These are phyloP conservation scores for Pseudogymnoascus pannorum DNA, from an alignment of 2,329 filamentous ascomycete species.

Conservation along the genomic window DNA sequence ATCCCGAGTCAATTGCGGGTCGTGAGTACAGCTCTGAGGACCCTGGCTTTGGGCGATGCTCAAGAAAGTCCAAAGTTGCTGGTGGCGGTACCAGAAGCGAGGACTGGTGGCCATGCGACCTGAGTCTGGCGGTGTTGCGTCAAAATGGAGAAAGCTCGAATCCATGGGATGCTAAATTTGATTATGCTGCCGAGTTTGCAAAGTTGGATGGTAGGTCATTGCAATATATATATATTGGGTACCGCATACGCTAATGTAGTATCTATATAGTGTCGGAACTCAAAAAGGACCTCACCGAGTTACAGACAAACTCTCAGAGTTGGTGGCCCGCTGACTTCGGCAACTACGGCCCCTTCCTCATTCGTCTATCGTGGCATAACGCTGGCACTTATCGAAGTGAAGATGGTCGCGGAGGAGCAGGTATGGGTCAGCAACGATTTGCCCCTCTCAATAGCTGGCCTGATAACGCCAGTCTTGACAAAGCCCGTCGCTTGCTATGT, in stretches of 20 bases:
- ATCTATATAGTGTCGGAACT: conserved; percentile 31
- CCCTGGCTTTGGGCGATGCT: conserved; percentile 20
- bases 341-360: conserved; percentile 52
- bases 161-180: conserved; percentile 44
- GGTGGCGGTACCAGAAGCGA: conserved; percentile 45
- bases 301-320: conserved; percentile 55
- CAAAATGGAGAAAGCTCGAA: conserved; percentile 47
- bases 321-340: conserved; percentile 58
- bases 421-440: conserved; percentile 52
- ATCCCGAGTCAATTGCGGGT: conserved; percentile 9
- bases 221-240: not conserved
- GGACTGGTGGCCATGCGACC: conserved; percentile 52
- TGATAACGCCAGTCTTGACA: conserved; percentile 53
- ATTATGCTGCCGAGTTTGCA: conserved; percentile 52
- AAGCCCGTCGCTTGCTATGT: conserved; percentile 50
- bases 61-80: conserved; percentile 20
- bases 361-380: conserved; percentile 56
- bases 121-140: conserved; percentile 50
- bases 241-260: not conserved
- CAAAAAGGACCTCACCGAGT: conserved; percentile 47
- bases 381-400: conserved; percentile 53
- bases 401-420: conserved; percentile 52
- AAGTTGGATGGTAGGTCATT: conserved; percentile 45
- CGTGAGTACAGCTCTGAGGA: not conserved
- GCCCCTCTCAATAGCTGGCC: conserved; percentile 57